Evolutionary conservation across 2,329 filamentous ascomycete genomes (phyloP).

Genomic region (Bisporella sp.): DNA sequence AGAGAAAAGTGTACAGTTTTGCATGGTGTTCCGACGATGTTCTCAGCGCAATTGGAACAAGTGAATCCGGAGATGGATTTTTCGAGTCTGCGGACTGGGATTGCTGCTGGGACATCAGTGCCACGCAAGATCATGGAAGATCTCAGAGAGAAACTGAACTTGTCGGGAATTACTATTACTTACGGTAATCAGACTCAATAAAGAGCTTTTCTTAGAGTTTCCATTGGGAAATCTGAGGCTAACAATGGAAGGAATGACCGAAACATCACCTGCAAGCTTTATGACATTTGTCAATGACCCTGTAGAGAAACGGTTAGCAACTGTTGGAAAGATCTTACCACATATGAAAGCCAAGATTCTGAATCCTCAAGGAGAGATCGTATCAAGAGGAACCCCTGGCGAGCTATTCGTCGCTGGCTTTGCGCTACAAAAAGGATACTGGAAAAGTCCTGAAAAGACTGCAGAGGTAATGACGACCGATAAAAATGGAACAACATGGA

Average conservation of each 20-base stretch:
- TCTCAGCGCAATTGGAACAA: constrained; percentile 18
- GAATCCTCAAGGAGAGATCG: constrained; percentile 48
- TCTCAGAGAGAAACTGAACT: constrained; percentile 50
- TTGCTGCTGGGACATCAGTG: constrained; percentile 71
- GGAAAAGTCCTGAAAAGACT: background rate
- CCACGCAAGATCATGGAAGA: constrained; percentile 65
- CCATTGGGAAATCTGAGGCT: no score
- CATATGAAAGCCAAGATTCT: background rate
- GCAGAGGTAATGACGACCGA: constrained; percentile 16
- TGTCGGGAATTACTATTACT: constrained; percentile 54
- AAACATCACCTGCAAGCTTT: background rate
- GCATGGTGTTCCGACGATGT: constrained; percentile 76
- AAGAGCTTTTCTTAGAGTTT: no score
- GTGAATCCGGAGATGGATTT: background rate
- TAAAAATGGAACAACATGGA: constrained; percentile 33
- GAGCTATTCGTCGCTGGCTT: constrained; percentile 77
- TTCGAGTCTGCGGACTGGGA: constrained; percentile 58
- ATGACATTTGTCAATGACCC: background rate
- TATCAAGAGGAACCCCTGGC: constrained; percentile 61
- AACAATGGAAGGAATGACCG: background rate
- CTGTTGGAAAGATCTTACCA: constrained; percentile 38
- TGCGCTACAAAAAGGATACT: constrained; percentile 50
- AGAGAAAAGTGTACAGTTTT: constrained; percentile 62
- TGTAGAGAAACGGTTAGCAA: constrained; percentile 1
- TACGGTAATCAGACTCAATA: background rate